Percentiles rank a stretch among this genome's conserved stretches.
These are phyloP conservation scores for Pascua guehoae DNA, from an alignment of 1,284 basidiomycete genomes.

Conservation along the genomic window DNA sequence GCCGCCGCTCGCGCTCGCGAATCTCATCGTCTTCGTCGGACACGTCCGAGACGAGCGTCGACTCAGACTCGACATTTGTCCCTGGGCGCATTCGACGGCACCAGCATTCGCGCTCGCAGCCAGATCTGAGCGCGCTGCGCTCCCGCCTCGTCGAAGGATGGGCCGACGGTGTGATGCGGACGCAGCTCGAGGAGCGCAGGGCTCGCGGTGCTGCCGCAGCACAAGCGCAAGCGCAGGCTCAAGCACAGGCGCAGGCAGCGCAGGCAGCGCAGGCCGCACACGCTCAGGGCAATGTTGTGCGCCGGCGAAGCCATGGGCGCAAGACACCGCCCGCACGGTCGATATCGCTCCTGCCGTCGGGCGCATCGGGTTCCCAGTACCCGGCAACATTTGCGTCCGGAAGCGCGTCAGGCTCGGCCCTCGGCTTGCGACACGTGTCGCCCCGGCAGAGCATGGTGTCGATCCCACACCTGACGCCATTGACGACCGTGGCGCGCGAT, in stretches of 20 bases:
- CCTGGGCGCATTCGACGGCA: conserved; percentile 20
- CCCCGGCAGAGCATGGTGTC: conserved; percentile 15
- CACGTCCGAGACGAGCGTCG: conserved; percentile 36
- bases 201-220: neutral
- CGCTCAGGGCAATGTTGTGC: conserved; percentile 4
- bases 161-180: conserved; percentile 26
- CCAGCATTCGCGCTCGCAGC: conserved; percentile 38
- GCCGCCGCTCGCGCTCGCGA: neutral
- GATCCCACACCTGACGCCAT: conserved; percentile 21
- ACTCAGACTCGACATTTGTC: conserved; percentile 35
- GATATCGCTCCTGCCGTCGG: conserved; percentile 5
- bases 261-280: neutral
- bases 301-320: conserved; percentile 17
- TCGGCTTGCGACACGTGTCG: conserved; percentile 13
- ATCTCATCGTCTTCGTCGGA: conserved; percentile 10
- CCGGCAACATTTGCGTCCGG: no score
- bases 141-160: conserved; percentile 33
- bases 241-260: neutral
- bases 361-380: no score
- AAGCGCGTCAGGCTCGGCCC: neutral
- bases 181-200: conserved; percentile 13
- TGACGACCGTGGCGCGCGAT: conserved; percentile 4
- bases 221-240: no score
- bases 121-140: conserved; percentile 36
- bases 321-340: conserved; percentile 20